These are phyloP conservation scores for Sporothrix brunneoviolacea DNA, from an alignment of 2,329 filamentous ascomycete species.

Conservation along the genomic window DNA sequence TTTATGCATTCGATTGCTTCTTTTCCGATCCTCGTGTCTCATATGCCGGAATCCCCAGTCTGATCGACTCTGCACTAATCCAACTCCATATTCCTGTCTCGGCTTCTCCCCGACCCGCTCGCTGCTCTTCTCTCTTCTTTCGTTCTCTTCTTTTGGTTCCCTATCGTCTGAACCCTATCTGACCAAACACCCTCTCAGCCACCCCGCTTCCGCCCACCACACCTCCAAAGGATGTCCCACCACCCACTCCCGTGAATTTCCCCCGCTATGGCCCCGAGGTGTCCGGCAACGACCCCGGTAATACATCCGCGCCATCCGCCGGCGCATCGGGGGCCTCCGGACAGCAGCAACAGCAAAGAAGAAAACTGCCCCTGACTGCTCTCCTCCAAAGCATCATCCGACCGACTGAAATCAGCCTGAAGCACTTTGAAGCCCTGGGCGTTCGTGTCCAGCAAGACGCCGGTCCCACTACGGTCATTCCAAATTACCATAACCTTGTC, in stretches of 20 bases:
- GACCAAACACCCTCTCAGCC: slow-evolving; percentile 10
- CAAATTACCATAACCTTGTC: slow-evolving; percentile 41
- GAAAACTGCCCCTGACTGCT: slow-evolving; percentile 35
- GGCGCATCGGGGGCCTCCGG: not conserved
- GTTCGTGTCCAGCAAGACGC: slow-evolving; percentile 48
- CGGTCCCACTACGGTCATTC: slow-evolving; percentile 43
- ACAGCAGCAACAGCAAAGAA: slow-evolving; percentile 5
- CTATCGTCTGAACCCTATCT: not conserved
- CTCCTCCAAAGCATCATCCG: slow-evolving; percentile 50
- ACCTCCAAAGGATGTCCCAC: slow-evolving; percentile 46
- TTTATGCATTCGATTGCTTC: not conserved
- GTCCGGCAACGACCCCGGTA: slow-evolving; percentile 11
- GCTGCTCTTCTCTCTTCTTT: slow-evolving; percentile 3
- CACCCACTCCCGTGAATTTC: slow-evolving; percentile 48
- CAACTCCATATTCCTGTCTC: too few relatives aligned
- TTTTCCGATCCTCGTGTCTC: not conserved
- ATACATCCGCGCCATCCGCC: not conserved
- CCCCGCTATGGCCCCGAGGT: slow-evolving; percentile 35
- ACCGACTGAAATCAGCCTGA: slow-evolving; percentile 39
- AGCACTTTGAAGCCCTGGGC: slow-evolving; percentile 52
- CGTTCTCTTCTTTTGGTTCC: not conserved
- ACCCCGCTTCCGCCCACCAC: slow-evolving; percentile 20
- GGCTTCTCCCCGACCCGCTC: not conserved
- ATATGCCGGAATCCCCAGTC: not conserved
- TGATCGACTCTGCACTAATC: slow-evolving; percentile 9